Conservation (phyloP, 352 stramenopile species). For the Phytophthora cryptogea region DNA sequence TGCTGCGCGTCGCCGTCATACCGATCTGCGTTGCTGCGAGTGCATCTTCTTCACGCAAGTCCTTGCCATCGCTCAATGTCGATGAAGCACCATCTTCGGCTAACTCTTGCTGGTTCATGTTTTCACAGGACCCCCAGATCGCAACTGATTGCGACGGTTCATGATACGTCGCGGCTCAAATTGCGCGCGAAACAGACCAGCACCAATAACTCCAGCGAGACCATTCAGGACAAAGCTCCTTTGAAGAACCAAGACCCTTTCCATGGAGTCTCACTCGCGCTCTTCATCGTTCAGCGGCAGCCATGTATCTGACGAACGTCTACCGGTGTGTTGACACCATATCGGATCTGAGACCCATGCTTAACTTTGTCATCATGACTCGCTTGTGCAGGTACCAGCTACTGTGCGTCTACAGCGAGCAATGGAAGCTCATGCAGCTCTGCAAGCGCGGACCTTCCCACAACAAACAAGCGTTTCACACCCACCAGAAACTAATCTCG, state of each 20-base stretch:
- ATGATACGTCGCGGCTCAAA: too few species aligned
- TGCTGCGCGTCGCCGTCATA: slow-evolving; percentile 77
- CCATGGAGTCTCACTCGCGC: slow-evolving; percentile 22
- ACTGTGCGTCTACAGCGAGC: slow-evolving; percentile 38
- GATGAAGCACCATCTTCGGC: background rate
- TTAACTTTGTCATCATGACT: background rate
- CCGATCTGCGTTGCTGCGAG: slow-evolving; percentile 43
- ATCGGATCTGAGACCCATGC: background rate
- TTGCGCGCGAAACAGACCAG: too few species aligned
- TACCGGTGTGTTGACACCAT: slow-evolving; percentile 5
- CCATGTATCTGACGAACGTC: slow-evolving; percentile 4
- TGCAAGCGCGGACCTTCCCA: slow-evolving; percentile 13
- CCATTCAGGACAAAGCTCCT: background rate
- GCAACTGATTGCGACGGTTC: slow-evolving; percentile 33
- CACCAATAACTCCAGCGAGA: background rate
- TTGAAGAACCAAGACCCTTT: background rate
- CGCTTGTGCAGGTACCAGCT: slow-evolving; percentile 22
- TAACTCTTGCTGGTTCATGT: slow-evolving; percentile 27
- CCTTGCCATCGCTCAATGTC: slow-evolving; percentile 4
- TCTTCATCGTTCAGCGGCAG: slow-evolving; percentile 23
- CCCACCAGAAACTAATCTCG: background rate
- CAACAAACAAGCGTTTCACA: background rate
- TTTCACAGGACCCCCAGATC: background rate
- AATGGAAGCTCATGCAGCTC: slow-evolving; percentile 32
- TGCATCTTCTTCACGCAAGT: slow-evolving; percentile 18